Conservation (phyloP, 495 filamentous ascomycete genomes). For the Neurospora cerealis region DNA sequence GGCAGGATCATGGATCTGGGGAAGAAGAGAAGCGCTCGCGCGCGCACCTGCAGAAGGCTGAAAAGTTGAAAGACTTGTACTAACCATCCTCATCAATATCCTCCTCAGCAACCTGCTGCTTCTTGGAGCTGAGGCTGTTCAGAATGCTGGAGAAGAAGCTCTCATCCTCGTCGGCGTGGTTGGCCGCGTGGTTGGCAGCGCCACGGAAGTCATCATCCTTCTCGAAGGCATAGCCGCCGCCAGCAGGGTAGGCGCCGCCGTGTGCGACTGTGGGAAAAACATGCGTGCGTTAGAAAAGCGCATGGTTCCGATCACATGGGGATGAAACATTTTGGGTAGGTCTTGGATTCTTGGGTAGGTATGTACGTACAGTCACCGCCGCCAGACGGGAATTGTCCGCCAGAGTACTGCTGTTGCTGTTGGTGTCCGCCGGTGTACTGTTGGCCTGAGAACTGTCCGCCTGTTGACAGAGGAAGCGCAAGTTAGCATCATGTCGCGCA, state of each 20-base stretch:
- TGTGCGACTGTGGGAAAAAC: conserved; percentile 19
- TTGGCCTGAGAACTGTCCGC: neutral
- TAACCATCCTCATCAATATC: conserved; percentile 50
- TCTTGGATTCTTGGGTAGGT: neutral
- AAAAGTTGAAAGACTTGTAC: neutral
- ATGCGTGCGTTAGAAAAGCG: neutral
- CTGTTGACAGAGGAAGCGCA: neutral
- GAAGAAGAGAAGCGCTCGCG: neutral
- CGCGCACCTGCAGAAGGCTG: too few species aligned
- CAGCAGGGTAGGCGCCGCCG: conserved; percentile 28
- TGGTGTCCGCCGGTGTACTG: neutral
- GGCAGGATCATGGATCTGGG: neutral
- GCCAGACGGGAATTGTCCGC: neutral
- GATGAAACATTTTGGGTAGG: neutral
- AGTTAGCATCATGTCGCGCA: neutral
- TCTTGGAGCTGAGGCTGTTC: conserved; percentile 37
- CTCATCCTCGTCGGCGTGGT: conserved; percentile 40
- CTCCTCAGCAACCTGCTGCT: conserved; percentile 37
- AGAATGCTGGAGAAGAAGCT: conserved; percentile 45
- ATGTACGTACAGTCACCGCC: conserved; percentile 3
- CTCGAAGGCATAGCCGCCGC: conserved; percentile 24
- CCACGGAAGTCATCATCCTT: conserved; percentile 38
- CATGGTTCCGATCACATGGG: neutral
- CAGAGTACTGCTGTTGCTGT: neutral
- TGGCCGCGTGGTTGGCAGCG: conserved; percentile 41